These are phyloP conservation scores for Lipomyces yarrowii DNA, from an alignment of 1,139 yeast genomes.

Conservation along the genomic window DNA sequence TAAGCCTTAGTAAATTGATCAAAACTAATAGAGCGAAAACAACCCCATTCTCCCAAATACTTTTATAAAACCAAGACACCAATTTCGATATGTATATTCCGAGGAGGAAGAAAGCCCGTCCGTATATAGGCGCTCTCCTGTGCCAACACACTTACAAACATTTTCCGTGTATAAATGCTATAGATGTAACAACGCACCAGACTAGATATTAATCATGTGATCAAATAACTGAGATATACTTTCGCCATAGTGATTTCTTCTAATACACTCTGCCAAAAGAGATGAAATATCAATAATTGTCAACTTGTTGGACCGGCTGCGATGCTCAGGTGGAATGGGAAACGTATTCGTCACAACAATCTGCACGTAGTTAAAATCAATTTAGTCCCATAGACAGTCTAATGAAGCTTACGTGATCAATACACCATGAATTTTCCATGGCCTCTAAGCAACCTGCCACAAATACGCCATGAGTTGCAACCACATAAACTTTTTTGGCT, in stretches of 20 bases:
- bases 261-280: slow-evolving; percentile 94
- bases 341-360: slow-evolving; percentile 95
- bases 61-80: slow-evolving; percentile 1
- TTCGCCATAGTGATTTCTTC: slow-evolving; percentile 93
- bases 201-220: slow-evolving; percentile 14
- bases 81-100: background rate
- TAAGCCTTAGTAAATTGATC: background rate
- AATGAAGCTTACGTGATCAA: slow-evolving; percentile 54
- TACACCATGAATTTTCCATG: slow-evolving; percentile 74
- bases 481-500: slow-evolving; percentile 84
- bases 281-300: slow-evolving; percentile 91
- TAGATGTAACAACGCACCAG: background rate
- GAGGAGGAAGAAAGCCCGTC: background rate
- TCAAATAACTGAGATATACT: slow-evolving; percentile 31
- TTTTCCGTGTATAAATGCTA: background rate
- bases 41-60: background rate
- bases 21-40: background rate
- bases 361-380: slow-evolving; percentile 35
- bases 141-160: background rate
- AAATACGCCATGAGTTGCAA: slow-evolving; percentile 95
- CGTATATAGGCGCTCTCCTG: background rate
- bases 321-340: slow-evolving; percentile 70
- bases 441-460: slow-evolving; percentile 82
- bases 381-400: background rate
- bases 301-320: slow-evolving; percentile 58